Evolutionary conservation across 2,329 filamentous ascomycete genomes (phyloP), one percentile per base, ranked within the genome.

Genomic region (Chaetomiaceae sp.): DNA sequence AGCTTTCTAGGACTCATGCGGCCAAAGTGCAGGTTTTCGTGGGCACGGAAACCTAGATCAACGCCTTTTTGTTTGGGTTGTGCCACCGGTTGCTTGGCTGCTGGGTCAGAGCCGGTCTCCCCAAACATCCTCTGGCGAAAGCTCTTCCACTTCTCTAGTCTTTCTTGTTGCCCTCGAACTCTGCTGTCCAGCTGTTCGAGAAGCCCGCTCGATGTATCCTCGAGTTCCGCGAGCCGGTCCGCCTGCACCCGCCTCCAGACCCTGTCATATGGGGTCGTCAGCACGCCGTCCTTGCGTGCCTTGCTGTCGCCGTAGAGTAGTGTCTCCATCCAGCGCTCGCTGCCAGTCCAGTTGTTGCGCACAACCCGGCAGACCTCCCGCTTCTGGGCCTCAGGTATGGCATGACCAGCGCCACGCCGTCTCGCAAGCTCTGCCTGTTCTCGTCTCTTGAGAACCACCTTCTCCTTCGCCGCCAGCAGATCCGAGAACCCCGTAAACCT

Each of bases 321-420:
- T 2, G 82, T 76, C 44, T 89, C 80, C 62, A 89, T 78, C 85
- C 90, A 92, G 52, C 82, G 79, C 55, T 85, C 81, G 63, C 85
- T 83, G 2, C 89, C 91, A 14, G 88, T 76, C 91, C 91, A 96
- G 60, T 90, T 89, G 56, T 84, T 83, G 33, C 79, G 77, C 27
- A 91, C 72, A 2, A 79, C 76, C 38, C 79, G 80, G 61, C 84
- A 78, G 53, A 89, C 71, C 36, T 81, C 72, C 0, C 68, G 60
- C 40, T 71, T 75, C 3, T 71, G 66, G 36, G 75, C 70, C 11
- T 75, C 71, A 0, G 76, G 68, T 6, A 76, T 58, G 23, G 70
- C 65, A 14, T 68, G 65, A 60, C 55, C 52, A 62, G 65, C 43
- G n/a, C 37, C 42, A 2, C 58, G 56, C 1, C 62, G 54, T 23